Base-by-base conservation (phyloP, 1,284 basidiomycete species). In the Ganoderma resinaceum region DNA sequence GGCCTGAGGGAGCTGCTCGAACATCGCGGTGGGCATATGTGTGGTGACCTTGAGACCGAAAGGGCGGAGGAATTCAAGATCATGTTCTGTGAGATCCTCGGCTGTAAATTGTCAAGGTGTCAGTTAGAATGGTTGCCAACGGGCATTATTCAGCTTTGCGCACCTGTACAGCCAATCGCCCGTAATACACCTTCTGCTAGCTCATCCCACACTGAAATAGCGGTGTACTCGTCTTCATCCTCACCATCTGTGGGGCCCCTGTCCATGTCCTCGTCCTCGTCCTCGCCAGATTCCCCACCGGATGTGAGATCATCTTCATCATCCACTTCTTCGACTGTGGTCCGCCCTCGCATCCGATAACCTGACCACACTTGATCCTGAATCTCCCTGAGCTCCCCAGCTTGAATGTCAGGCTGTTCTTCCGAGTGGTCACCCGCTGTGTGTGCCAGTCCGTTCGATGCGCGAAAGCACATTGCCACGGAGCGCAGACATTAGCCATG, bases 31-130 rank as follows among this genome's bases (percentile, higher is more conserved):
- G 6, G 76, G 55, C 67, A 75, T 70, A 52, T 76, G 74, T 0
- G 40, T 49, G 4, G 72, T 63, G 8, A 76, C 67, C 62, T 75
- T 76, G 35, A 72, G 67, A 2, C 75, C 69, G 58, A 75, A 76
- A 1, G 69, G 63, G 0, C 70, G 69, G 0, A 75, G 66, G 26
- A n/a, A n/a, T 1, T n/a, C 2, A 14, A 70, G 20, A 38, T 76
- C 75, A 0, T 71, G 49, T 16, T 71, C 62, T 0, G 46, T 65
- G 0, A 75, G 59, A 23, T 74, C 62, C 1, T 69, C 52, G 57
- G 66, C 2, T 31, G 72, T 72, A 31, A 29, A 4, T 6, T 8
- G n/a, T n/a, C n/a, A 9, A 26, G n/a, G 16, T 2, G 12, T 26
- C 7, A 26, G 8, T 37, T 43, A 31, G 6, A 8, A 37, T 31